phyloP scores from a whole-genome alignment of 352 stramenopile genomes.

The Phytophthora tubulina region DNA sequence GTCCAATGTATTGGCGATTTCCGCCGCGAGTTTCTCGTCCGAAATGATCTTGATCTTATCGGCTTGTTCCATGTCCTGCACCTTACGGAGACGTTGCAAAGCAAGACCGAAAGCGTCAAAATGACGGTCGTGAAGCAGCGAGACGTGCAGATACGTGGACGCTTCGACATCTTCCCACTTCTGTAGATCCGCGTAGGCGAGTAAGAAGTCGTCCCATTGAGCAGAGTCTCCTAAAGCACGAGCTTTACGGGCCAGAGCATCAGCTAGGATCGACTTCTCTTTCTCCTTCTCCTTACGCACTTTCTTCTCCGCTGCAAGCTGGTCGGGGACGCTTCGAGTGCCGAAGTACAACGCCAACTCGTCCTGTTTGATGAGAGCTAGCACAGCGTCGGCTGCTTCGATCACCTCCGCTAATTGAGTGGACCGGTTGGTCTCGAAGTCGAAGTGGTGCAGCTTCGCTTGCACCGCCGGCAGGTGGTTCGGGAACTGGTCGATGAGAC shows the following conservation, averaged over 20 bases:
- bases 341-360: slow-evolving; percentile 82
- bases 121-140: slow-evolving; percentile 70
- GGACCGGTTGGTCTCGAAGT: slow-evolving; percentile 62
- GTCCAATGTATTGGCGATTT: slow-evolving; percentile 50
- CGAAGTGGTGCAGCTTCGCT: slow-evolving; percentile 77
- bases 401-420: slow-evolving; percentile 62
- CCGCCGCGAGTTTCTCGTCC: slow-evolving; percentile 62
- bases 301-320: slow-evolving; percentile 68
- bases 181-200: slow-evolving; percentile 60
- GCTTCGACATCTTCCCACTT: slow-evolving; percentile 83
- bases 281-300: slow-evolving; percentile 80
- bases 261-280: slow-evolving; percentile 73
- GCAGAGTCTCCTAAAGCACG: slow-evolving; percentile 70
- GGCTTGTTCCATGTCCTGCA: slow-evolving; percentile 61
- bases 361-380: slow-evolving; percentile 69
- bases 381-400: slow-evolving; percentile 61
- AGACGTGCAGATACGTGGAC: slow-evolving; percentile 62
- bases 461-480: slow-evolving; percentile 71
- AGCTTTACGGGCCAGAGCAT: slow-evolving; percentile 75
- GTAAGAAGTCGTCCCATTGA: slow-evolving; percentile 68
- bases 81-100: slow-evolving; percentile 79
- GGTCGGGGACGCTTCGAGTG: slow-evolving; percentile 63
- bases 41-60: slow-evolving; percentile 78
- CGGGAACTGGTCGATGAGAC: slow-evolving; percentile 64
- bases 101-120: slow-evolving; percentile 54